Percentiles rank a stretch among this genome's conserved stretches.
Conservation (phyloP, 2,329 filamentous ascomycete species). For the Alternaria hordeiaustralica region DNA sequence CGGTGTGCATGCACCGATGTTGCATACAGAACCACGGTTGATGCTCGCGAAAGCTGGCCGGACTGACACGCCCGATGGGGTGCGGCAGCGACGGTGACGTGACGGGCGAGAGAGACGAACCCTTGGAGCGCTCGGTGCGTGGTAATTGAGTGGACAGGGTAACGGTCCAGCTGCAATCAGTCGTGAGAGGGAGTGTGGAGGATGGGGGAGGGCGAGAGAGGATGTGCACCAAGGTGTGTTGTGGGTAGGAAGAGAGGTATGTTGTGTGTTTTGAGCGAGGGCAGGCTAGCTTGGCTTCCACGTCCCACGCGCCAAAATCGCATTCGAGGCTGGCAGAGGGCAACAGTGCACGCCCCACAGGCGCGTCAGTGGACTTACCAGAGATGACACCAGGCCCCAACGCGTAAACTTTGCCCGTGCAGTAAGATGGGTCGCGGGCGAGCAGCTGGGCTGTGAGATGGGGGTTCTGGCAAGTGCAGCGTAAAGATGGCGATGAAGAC, state of each 20-base stretch:
- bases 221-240: conserved; percentile 47
- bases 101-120: conserved; percentile 39
- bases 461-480: conserved; percentile 18
- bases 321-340: conserved; percentile 37
- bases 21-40: conserved; percentile 29
- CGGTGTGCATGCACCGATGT: conserved; percentile 24
- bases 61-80: conserved; percentile 40
- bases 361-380: conserved; percentile 43
- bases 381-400: conserved; percentile 21
- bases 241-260: conserved; percentile 37
- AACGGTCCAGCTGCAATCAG: conserved; percentile 41
- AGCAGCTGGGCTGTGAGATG: neutral
- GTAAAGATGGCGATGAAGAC: conserved; percentile 8
- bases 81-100: conserved; percentile 44
- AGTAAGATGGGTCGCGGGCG: neutral
- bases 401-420: conserved; percentile 28
- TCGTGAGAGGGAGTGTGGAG: conserved; percentile 31
- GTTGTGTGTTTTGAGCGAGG: conserved; percentile 47
- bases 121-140: conserved; percentile 35
- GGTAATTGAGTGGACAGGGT: conserved; percentile 35
- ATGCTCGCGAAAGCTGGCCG: conserved; percentile 37
- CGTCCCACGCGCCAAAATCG: conserved; percentile 38
- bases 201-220: conserved; percentile 29
- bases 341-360: conserved; percentile 40
- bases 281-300: conserved; percentile 30